These are phyloP conservation scores for Lepraria neglecta DNA, from an alignment of 495 filamentous ascomycete species.

Conservation along the genomic window DNA sequence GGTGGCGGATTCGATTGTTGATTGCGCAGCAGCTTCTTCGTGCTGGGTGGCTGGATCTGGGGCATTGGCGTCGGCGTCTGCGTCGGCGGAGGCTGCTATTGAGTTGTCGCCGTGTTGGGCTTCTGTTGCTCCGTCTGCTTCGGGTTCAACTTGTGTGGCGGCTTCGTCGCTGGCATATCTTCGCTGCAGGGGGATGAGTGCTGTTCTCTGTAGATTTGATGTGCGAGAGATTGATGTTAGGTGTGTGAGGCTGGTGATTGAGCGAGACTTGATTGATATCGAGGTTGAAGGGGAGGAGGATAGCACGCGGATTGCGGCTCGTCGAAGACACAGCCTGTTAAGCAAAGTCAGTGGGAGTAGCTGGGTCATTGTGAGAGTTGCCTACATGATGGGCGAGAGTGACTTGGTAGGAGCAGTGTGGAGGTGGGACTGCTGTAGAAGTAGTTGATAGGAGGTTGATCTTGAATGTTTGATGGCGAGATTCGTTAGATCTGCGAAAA, in stretches of 20 bases:
- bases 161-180: slow-evolving; percentile 41
- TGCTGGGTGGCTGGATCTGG: neutral
- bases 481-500: slow-evolving; percentile 8
- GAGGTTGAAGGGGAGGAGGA: slow-evolving; percentile 44
- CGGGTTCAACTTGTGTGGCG: slow-evolving; percentile 24
- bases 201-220: slow-evolving; percentile 26
- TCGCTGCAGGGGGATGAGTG: slow-evolving; percentile 33
- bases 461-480: slow-evolving; percentile 1
- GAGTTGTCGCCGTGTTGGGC: slow-evolving; percentile 25
- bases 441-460: neutral
- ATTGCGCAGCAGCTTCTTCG: slow-evolving; percentile 1
- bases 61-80: slow-evolving; percentile 7
- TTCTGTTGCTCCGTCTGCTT: slow-evolving; percentile 28
- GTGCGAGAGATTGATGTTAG: slow-evolving; percentile 22
- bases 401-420: neutral
- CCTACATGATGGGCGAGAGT: slow-evolving; percentile 16
- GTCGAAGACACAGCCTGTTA: slow-evolving; percentile 37
- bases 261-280: slow-evolving; percentile 37
- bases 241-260: slow-evolving; percentile 34
- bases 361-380: neutral
- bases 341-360: slow-evolving; percentile 8
- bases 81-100: slow-evolving; percentile 15
- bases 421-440: neutral
- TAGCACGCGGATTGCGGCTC: slow-evolving; percentile 42
- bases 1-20: neutral